Base-by-base conservation (phyloP, 2,329 filamentous ascomycete genomes). In the Stagonosporopsis cucurbitacearum region DNA sequence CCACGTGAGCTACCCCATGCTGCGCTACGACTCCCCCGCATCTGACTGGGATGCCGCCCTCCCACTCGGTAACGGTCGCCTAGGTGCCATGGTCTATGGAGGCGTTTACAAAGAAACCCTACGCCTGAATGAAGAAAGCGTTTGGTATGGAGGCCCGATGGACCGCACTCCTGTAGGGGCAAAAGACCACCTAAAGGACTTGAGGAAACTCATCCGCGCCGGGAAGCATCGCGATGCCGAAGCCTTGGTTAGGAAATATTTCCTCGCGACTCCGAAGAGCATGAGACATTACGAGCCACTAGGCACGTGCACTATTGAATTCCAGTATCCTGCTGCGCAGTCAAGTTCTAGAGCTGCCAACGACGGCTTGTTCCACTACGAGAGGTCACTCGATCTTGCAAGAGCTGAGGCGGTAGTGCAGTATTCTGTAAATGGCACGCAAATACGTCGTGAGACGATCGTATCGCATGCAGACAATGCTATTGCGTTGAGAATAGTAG, bases 221-320 rank as follows among this genome's bases (percentile, higher is more conserved):
- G 75, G 75, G 7, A 66, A 70, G 22, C 77, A 80, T 63, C 54
- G 48, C 13, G 73, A 78, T 48, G 80, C 79, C 3, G 79, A 81
- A 61, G 72, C 73, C 44, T 60, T 81, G 17, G 73, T 75, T 23
- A 64, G 71, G 41, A 66, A 66, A 37, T 75, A 76, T 4, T 82
- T 82, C 58, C 79, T 80, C 57, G 76, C 77, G 22, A 79, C 73
- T 12, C 80, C 80, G 12, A 74, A 76, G 41, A 77, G 75, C 37
- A 79, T 80, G 63, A 73, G 80, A 35, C 77, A 81, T 56, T 82
- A 81, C 57, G 80, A 82, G 54, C 79, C 76, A n/a, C 62, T 77
- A 1, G 75, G 74, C 11, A 59, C 76, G 7, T 57, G 55, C 13
- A 42, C 23, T 32, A 30, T 61, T 19, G 33, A 46, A 1, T 61